These are phyloP conservation scores for Ophiostoma triangulosporum DNA, from an alignment of 2,329 filamentous ascomycete genomes.

Conservation along the genomic window DNA sequence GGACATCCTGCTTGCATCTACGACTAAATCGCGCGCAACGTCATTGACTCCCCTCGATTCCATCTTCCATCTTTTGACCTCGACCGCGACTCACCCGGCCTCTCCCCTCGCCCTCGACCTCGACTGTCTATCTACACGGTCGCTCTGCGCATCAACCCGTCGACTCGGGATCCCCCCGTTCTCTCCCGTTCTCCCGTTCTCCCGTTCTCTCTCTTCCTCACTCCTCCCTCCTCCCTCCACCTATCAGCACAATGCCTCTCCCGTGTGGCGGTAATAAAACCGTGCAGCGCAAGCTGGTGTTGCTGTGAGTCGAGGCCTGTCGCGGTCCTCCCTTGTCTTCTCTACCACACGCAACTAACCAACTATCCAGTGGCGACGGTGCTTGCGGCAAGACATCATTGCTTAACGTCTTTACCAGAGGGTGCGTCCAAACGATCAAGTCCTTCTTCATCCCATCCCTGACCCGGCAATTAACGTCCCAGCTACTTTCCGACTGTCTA, in stretches of 20 bases:
- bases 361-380: slow-evolving; percentile 62
- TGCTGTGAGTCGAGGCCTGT: slow-evolving; percentile 49
- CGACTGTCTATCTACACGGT: too few species aligned
- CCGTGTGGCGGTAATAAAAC: slow-evolving; percentile 66
- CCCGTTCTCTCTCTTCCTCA: not conserved
- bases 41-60: not conserved
- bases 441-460: not conserved
- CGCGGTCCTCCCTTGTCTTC: slow-evolving; percentile 4
- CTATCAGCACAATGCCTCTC: slow-evolving; percentile 25
- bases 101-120: not conserved
- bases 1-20: not conserved
- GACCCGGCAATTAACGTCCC: too few species aligned
- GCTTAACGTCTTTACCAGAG: slow-evolving; percentile 96
- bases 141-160: not conserved
- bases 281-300: slow-evolving; percentile 89
- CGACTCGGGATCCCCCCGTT: not conserved
- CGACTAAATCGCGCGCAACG: not conserved
- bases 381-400: slow-evolving; percentile 95
- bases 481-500: slow-evolving; percentile 98
- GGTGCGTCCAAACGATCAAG: slow-evolving; percentile 51
- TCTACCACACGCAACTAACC: too few species aligned
- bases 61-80: too few species aligned
- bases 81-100: not conserved
- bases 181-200: not conserved
- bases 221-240: not conserved